Evolutionary conservation across 768 basidiomycete genomes (phyloP), one percentile per base, ranked within the genome.

Genomic region (Panus rudis): DNA sequence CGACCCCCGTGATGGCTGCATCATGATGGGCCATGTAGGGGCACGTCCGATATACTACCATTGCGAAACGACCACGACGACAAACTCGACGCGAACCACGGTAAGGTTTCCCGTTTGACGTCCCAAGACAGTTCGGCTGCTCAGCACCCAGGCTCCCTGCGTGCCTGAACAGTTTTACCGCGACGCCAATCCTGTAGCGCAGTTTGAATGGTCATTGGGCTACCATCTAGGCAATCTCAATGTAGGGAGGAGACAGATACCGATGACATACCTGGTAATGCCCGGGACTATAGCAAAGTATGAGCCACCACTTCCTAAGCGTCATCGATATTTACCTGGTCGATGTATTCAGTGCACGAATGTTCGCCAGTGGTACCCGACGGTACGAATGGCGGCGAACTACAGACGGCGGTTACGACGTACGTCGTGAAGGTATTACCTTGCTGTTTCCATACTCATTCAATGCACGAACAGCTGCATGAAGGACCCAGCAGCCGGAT

Each of bases 301-400:
- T 64, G 59, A 55, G n/a, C n/a, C 7, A 25, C 17, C 16, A 30
- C 28, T 16, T 35, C 26, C 11, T 10, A 13, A 14, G 20, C 13
- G 8, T 46, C 42, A 35, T 34, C 42, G 16, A 37, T 30, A 45
- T 47, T 51, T 31, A 55, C 27, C 37, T 45, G 41, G 37, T 43
- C 48, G 52, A 24, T 52, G 16, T 43, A 42, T 44, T 8, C 62
- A 84, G 83, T 54, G 73, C 76, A 30, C 77, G 84, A 45, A 66
- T 69, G 39, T 84, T 85, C 61, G 71, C 75, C 42, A 65, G 66
- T 24, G 78, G 81, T 52, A 78, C 76, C 34, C 67, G 63, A 52
- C 69, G 64, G 39, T 83, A 77, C 48, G 83, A 84, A 61, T 86
- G 84, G 84, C 69, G 81, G 50, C 69, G 73, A 50, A 64, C 66